Evolutionary conservation across 2,329 filamentous ascomycete genomes (phyloP), one percentile per base, ranked within the genome.

Genomic region (Hypoxylon sp.): DNA sequence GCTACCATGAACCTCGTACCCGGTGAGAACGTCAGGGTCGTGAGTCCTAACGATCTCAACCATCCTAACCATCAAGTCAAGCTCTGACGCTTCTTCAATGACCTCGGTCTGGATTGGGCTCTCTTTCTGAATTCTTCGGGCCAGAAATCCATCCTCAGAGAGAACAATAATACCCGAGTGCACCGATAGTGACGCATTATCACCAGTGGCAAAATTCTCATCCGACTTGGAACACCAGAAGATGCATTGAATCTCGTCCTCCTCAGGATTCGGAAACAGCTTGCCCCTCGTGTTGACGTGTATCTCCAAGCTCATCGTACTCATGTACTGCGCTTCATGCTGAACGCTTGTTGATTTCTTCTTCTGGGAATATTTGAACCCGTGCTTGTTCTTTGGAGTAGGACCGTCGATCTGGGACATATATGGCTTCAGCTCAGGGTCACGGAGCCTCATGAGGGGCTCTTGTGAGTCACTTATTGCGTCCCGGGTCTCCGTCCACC

Each of bases 271-370:
- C 0, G 96, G 94, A 2, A 94, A 87, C 8, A 98, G 85, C 53
- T 88, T 90, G 5, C 89, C 93, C 62, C 95, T 87, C 3, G 92
- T 96, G 73, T 97, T 97, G 68, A 97, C 91, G 77, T 99, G 95
- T 3, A 98, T 82, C 78, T 99, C 96, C 5, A 99, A 81, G 72
- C 94, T 97, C 93, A 99, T 94, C 17, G 92, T 94, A 73, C 93
- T 97, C 96, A 99, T 98, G 78, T 97, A 97, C 73, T 96, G 92
- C 2, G 89, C 90, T 78, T 97, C 93, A 72, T 95, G 92, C 75
- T 93, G 88, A 17, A 97, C 90, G 72, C 90, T 94, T 0, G 91
- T 92, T 1, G 90, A 90, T 72, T 90, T 88, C 68, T 87, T 86
- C 76, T 90, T 92, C 72, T 94, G 94, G 0, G 92, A 94, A 78